Evolutionary conservation across 495 filamentous ascomycete genomes (phyloP).

Genomic region (Terfezia claveryi): DNA sequence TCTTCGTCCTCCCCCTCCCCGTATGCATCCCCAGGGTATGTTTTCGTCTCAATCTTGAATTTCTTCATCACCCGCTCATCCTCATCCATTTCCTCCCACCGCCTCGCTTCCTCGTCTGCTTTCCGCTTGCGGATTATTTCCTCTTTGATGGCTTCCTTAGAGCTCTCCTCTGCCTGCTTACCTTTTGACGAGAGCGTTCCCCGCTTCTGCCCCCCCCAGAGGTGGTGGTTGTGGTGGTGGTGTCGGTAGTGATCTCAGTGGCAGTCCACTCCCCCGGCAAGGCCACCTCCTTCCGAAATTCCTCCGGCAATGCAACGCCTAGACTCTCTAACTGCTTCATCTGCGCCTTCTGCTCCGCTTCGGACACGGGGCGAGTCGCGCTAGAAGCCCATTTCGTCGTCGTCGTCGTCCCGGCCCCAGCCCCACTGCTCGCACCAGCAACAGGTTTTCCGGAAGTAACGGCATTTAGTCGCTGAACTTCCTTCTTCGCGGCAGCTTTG

Average conservation of each 20-base stretch:
- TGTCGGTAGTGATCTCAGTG: no score
- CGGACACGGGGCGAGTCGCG: slow-evolving; percentile 25
- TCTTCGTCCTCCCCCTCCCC: slow-evolving; percentile 11
- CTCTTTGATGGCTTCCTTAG: slow-evolving; percentile 23
- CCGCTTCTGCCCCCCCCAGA: slow-evolving; percentile 18
- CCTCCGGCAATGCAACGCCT: slow-evolving; percentile 66
- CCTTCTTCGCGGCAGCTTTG: slow-evolving; percentile 56
- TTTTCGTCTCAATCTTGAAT: slow-evolving; percentile 35
- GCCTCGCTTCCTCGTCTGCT: slow-evolving; percentile 30
- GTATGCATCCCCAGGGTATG: slow-evolving; percentile 31
- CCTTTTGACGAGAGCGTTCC: slow-evolving; percentile 10
- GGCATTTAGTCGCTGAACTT: slow-evolving; percentile 70
- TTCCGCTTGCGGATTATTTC: slow-evolving; percentile 41
- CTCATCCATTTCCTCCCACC: slow-evolving; percentile 40
- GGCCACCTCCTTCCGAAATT: slow-evolving; percentile 56
- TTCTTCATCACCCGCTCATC: slow-evolving; percentile 36
- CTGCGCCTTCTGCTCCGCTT: slow-evolving; percentile 59
- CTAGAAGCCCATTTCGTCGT: slow-evolving; percentile 4
- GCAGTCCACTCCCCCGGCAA: slow-evolving; percentile 78
- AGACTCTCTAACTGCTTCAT: slow-evolving; percentile 69
- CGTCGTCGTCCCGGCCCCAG: neutral
- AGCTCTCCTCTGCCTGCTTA: slow-evolving; percentile 11
- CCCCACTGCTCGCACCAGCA: neutral
- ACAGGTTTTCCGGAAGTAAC: slow-evolving; percentile 1
- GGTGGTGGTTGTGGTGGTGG: slow-evolving; percentile 21